phyloP scores from a whole-genome alignment of 352 stramenopile genomes.

The Phytophthora pistaciae region DNA sequence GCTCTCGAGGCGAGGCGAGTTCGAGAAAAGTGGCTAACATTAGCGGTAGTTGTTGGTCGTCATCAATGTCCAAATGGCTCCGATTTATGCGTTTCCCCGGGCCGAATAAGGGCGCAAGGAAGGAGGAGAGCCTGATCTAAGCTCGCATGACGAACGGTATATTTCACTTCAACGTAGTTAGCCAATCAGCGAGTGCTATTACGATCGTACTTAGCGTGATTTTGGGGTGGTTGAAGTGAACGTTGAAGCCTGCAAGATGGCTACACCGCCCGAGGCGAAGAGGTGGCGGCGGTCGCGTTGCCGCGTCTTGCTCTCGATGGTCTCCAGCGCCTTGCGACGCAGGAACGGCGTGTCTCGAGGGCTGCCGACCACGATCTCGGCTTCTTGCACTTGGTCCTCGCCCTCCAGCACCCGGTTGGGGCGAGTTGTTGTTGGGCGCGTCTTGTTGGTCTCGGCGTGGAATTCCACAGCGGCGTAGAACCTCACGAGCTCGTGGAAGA shows the following conservation, averaged over 20 bases:
- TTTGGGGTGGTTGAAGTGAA: constrained; percentile 21
- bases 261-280: constrained; percentile 48
- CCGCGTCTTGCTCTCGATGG: constrained; percentile 42
- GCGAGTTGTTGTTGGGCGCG: constrained; percentile 7
- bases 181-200: constrained; percentile 10
- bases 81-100: too few species aligned
- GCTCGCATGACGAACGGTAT: neutral
- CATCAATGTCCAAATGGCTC: neutral
- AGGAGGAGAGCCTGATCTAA: neutral
- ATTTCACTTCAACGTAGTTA: constrained; percentile 16
- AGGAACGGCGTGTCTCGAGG: constrained; percentile 78
- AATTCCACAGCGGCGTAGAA: constrained; percentile 57
- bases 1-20: neutral
- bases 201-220: constrained; percentile 13
- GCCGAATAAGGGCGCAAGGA: neutral
- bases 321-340: constrained; percentile 70
- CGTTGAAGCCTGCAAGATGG: constrained; percentile 43
- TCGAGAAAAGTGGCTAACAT: neutral
- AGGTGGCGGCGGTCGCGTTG: constrained; percentile 46
- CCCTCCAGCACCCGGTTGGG: neutral
- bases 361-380: constrained; percentile 65
- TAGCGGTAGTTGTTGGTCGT: neutral
- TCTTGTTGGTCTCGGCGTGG: constrained; percentile 2
- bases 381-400: constrained; percentile 19
- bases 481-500: constrained; percentile 62